Conservation (phyloP, 108 stramenopile genomes). For the Skeletonema grethae region DNA sequence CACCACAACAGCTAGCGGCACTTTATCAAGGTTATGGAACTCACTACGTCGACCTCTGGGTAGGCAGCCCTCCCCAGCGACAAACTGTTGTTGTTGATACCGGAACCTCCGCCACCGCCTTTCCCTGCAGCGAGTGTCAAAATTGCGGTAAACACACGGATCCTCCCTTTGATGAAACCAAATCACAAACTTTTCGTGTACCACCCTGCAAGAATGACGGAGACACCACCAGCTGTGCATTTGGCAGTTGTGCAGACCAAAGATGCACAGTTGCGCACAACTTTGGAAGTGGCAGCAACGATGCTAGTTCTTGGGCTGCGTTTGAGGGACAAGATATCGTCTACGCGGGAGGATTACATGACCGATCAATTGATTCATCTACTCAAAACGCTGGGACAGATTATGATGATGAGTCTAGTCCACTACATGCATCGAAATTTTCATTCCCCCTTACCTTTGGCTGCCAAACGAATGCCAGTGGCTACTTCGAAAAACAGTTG, state of each 20-base stretch:
- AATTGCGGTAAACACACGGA: conserved; percentile 69
- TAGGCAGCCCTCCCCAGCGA: conserved; percentile 73
- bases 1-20: conserved; percentile 20
- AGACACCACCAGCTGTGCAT: neutral
- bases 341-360: conserved; percentile 40
- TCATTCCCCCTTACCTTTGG: conserved; percentile 86
- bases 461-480: conserved; percentile 76
- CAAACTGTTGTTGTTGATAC: conserved; percentile 82
- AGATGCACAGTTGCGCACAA: conserved; percentile 24
- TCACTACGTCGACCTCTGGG: conserved; percentile 78
- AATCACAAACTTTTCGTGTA: conserved; percentile 33
- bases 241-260: neutral
- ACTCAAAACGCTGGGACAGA: neutral
- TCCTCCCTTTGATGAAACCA: conserved; percentile 46
- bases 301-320: conserved; percentile 31
- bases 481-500: conserved; percentile 85
- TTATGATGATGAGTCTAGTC: conserved; percentile 1
- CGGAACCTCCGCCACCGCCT: conserved; percentile 72
- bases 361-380: conserved; percentile 6
- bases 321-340: conserved; percentile 39
- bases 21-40: conserved; percentile 41
- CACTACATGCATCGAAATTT: conserved; percentile 8
- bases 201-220: conserved; percentile 32
- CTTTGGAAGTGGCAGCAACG: conserved; percentile 19
- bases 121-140: conserved; percentile 68